Conservation (phyloP, 2,329 filamentous ascomycete species). For the Penicillium sp. region DNA sequence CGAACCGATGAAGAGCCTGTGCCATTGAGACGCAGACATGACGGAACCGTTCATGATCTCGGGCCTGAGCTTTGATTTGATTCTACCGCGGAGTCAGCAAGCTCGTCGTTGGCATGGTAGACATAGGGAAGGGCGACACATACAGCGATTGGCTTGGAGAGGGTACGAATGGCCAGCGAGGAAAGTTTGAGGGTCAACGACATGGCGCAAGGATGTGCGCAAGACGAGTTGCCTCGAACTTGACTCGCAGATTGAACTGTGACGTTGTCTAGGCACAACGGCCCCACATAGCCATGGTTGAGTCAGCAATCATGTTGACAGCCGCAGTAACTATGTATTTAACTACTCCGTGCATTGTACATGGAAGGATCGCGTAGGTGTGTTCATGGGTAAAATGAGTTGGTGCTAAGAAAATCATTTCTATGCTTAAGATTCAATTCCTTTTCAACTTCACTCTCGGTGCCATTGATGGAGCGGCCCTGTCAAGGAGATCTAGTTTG, state of each 20-base stretch:
- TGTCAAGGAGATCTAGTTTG: no score
- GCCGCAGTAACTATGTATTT: constrained; percentile 1
- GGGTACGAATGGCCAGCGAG: constrained; percentile 58
- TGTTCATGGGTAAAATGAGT: no score
- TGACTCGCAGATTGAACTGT: constrained; percentile 12
- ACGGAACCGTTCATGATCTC: constrained; percentile 62
- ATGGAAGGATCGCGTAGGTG: no score
- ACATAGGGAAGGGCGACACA: constrained; percentile 2
- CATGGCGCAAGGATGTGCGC: constrained; percentile 39
- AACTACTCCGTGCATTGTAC: no score
- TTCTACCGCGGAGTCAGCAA: constrained; percentile 46
- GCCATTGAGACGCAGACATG: constrained; percentile 57
- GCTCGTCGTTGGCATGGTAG: constrained; percentile 5
- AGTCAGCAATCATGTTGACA: constrained; percentile 1
- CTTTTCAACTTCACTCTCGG: no score
- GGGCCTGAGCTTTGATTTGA: constrained; percentile 61
- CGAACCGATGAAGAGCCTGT: constrained; percentile 58
- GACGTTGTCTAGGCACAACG: constrained; percentile 4
- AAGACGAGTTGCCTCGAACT: constrained; percentile 2
- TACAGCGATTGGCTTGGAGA: constrained; percentile 65
- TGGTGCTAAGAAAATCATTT: no score
- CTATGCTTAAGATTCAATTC: no score
- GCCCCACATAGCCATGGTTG: background rate
- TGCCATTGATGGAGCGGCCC: no score
- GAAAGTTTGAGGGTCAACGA: constrained; percentile 61